Evolutionary conservation across 176 grass and related monocot species (phyloP), one percentile per base, ranked within the genome.

Genomic region (Oryza rufipogon): DNA sequence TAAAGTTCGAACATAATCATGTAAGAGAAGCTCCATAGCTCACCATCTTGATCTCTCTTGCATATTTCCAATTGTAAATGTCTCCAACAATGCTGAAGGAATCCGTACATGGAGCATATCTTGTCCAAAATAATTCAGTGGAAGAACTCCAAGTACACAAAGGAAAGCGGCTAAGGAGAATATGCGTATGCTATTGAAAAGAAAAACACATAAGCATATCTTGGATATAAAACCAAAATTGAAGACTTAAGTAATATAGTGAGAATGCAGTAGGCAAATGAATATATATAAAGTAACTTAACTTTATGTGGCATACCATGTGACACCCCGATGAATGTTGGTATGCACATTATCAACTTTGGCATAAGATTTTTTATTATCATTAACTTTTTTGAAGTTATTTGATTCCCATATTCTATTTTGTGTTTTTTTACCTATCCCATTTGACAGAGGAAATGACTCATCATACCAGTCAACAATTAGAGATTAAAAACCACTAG

Each of bases 41-140:
- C 86, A 98, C 96, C 93, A 98, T 76, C 68, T 93, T 70, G 93
- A 95, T 76, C 20, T 83, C 64, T 36, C 17, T 46, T 73, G 9
- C 76, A 98, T 74, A 90, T 98, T 95, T 87, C 87, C 93, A 68
- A 98, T 98, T 33, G 85, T 93, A 87, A 95, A 98, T 79, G 82
- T 85, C 83, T 98, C 96, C 86, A 98, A 80, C 36, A 91, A 92
- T 75, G 78, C 91, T 63, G 89, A 87, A 51, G 92, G 73, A 85
- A 98, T 80, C 23, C 14, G 38, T n/a, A 41, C 85, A 83, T 90
- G 93, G 33, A 63, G 34, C 87, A 93, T 91, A 67, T 95, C 74
- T 93, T 95, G 87, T 86, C 96, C 96, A 86, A 93, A 95, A 88
- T 98, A 98, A 91, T 98, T 98, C 85, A 95, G 66, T 28, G 96